Evolutionary conservation across 306 rosid genomes (phyloP).

Genomic region (Prunus dulcis): DNA sequence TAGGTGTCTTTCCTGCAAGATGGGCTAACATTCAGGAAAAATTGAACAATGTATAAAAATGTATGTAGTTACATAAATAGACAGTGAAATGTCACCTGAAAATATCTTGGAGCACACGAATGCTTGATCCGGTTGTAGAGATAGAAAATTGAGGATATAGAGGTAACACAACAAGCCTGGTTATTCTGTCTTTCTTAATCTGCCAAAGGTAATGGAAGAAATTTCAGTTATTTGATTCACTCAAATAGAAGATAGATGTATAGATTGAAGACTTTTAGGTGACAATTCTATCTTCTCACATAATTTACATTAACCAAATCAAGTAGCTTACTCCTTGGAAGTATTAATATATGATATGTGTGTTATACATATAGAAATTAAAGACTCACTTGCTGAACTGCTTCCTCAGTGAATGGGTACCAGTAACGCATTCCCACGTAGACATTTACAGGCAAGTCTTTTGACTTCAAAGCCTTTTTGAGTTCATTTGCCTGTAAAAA

Average conservation of each 20-base stretch:
- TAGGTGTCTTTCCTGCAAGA: conserved; percentile 72
- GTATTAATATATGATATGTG: neutral
- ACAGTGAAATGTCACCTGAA: conserved; percentile 56
- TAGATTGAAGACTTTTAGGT: neutral
- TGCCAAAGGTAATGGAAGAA: conserved; percentile 32
- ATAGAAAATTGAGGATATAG: conserved; percentile 97
- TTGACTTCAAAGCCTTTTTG: conserved; percentile 76
- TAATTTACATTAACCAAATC: neutral
- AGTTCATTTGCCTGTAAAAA: conserved; percentile 77
- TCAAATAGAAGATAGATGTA: conserved; percentile 6
- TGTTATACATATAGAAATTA: neutral
- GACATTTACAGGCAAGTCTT: conserved; percentile 65
- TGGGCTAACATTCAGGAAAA: conserved; percentile 21
- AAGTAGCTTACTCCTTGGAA: neutral
- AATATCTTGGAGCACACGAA: conserved; percentile 69
- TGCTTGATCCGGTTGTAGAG: conserved; percentile 98
- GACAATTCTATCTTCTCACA: neutral
- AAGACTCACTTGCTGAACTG: conserved; percentile 73
- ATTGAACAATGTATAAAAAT: conserved; percentile 8
- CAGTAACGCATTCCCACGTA: conserved; percentile 98
- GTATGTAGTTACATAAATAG: conserved; percentile 18
- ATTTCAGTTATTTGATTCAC: neutral
- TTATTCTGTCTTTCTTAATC: conserved; percentile 88
- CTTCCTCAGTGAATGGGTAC: conserved; percentile 99
- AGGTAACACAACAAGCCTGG: conserved; percentile 95